phyloP scores from a whole-genome alignment of 176 grass and related monocot species.

The Aegilops bicornis region DNA sequence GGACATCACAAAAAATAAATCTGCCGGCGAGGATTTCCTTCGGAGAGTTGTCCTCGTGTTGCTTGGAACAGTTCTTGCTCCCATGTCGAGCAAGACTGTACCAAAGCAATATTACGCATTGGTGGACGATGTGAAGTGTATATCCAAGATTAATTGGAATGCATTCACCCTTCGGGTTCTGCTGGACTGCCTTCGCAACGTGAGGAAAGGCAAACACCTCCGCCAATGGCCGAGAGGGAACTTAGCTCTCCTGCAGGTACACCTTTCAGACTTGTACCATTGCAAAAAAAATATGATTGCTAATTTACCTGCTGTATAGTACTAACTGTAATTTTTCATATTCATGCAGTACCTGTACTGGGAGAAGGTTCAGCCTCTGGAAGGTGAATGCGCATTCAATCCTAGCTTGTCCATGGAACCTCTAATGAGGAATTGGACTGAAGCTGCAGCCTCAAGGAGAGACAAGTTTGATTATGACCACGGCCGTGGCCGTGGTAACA shows the following conservation, averaged over 20 bases:
- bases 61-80: neutral
- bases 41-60: neutral
- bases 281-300: no score
- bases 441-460: no score
- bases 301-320: no score
- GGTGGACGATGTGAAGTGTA: neutral
- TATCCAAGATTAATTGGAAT: neutral
- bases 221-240: neutral
- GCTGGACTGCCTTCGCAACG: neutral
- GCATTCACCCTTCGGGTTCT: neutral
- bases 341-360: no score
- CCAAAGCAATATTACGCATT: neutral
- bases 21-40: neutral
- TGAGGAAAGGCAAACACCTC: neutral
- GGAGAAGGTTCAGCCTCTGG: no score
- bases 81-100: neutral
- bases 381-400: no score
- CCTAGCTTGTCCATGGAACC: no score
- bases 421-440: no score
- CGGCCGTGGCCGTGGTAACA: no score
- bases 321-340: no score
- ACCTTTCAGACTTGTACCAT: no score
- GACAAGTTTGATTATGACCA: no score
- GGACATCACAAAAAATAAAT: neutral
- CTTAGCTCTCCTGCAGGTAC: neutral